Base-by-base conservation (phyloP, 257 asterid species). In the Solanum sitiens region DNA sequence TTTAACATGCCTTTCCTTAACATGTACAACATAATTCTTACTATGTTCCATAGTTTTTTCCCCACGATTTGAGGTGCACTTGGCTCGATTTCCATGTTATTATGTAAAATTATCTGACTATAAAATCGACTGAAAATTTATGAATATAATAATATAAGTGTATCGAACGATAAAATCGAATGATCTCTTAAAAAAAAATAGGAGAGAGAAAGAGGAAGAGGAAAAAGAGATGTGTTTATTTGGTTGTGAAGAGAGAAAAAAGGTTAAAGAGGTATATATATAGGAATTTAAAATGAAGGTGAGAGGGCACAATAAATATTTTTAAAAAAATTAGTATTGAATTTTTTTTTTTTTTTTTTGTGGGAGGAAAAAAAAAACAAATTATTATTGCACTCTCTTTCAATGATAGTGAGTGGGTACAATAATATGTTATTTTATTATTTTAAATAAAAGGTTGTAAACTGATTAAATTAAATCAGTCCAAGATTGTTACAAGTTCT, bases 1-100 rank as follows among this genome's bases (percentile, higher is more conserved):
- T 88, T 89, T 21, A 90, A 32, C n/a, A 92, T 68, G 44, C 94
- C 91, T 71, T 91, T 92, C 15, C 86, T 92, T 89, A 92, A 14
- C 93, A 90, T 87, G 90, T 87, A 88, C 56, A 88, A 76, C 6
- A 89, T 79, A 13, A 91, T 83, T 68, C 91, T 87, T 6, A 89
- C 70, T 27, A 88, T 86, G 35, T 86, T 88, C 90, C 91, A 87
- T 20, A 91, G 45, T 39, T 90, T 89, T 42, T 92, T 89, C 32
- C 87, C 90, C 20, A 37, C 56, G 9, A 86, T 33, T 30, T 35
- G 87, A 53, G 90, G 86, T 3, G 74, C 12, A 7, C 59, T 71
- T 77, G 86, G 90, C 59, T 89, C 94, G 6, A 92, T 84, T 63
- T 91, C 92, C 93, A 92, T 90, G 0, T 13, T 70, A 10, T 27